phyloP scores from a whole-genome alignment of 805 yeast genomes.

The Hanseniaspora osmophila region DNA sequence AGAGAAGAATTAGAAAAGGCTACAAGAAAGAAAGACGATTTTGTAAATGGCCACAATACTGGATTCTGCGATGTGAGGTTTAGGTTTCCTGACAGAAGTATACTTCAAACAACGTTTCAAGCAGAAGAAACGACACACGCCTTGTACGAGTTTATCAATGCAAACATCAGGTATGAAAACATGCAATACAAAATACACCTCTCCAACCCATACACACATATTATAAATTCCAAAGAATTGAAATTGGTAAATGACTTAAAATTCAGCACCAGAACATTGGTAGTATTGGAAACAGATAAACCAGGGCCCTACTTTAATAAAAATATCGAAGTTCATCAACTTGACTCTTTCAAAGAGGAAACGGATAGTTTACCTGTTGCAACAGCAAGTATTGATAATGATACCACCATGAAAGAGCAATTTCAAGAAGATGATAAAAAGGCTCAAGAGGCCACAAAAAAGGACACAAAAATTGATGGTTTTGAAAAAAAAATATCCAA shows the following conservation, averaged over 20 bases:
- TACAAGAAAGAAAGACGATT: constrained; percentile 4
- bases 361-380: neutral
- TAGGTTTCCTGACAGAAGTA: constrained; percentile 43
- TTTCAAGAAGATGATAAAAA: neutral
- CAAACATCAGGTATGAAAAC: constrained; percentile 19
- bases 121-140: constrained; percentile 27
- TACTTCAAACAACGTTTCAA: constrained; percentile 35
- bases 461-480: neutral
- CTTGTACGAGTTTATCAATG: constrained; percentile 19
- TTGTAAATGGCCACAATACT: constrained; percentile 10
- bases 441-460: neutral
- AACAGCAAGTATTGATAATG: neutral
- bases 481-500: constrained; percentile 21
- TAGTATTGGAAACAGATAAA: constrained; percentile 23
- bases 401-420: no score
- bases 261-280: constrained; percentile 34
- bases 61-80: constrained; percentile 33
- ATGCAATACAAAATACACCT: constrained; percentile 27
- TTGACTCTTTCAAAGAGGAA: neutral
- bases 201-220: constrained; percentile 32
- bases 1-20: constrained; percentile 21
- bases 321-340: neutral
- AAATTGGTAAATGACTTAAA: constrained; percentile 25
- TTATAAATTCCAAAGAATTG: constrained; percentile 20
- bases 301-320: constrained; percentile 18